Conservation (phyloP, 1,284 basidiomycete genomes). For the Sanghuangporus baumii region DNA sequence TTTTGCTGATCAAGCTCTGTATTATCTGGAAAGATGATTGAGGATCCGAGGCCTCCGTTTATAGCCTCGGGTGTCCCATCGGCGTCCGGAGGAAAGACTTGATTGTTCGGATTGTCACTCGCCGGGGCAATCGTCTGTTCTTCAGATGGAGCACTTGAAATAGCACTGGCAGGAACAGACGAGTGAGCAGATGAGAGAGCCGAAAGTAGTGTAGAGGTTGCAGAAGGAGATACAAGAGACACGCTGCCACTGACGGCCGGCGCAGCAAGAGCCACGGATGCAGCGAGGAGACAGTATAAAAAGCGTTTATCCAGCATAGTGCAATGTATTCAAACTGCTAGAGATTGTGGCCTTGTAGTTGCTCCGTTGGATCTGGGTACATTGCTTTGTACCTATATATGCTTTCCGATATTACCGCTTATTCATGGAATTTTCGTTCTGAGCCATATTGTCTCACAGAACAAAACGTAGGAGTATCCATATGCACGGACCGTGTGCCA, state of each 20-base stretch:
- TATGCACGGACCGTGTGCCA: background rate
- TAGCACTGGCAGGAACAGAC: conserved; percentile 5
- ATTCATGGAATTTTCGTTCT: background rate
- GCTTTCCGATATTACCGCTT: background rate
- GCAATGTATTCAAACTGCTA: background rate
- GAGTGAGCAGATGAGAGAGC: background rate
- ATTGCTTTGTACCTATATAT: background rate
- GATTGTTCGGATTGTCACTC: conserved; percentile 46
- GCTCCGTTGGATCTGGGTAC: background rate
- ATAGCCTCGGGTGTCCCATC: conserved; percentile 29
- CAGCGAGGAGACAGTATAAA: conserved; percentile 4
- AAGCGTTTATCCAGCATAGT: conserved; percentile 3
- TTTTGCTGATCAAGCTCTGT: conserved; percentile 47
- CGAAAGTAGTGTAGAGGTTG: background rate
- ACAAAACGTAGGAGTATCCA: background rate
- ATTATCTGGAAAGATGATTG: conserved; percentile 54
- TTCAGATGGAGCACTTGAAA: conserved; percentile 8
- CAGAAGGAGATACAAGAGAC: background rate
- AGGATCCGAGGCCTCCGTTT: conserved; percentile 26
- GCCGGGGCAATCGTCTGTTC: conserved; percentile 40
- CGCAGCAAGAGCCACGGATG: conserved; percentile 3
- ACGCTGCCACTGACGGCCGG: conserved; percentile 5
- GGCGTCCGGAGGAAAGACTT: conserved; percentile 32
- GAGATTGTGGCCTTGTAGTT: background rate
- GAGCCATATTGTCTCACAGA: background rate